A percentile compares a stretch with the other conserved stretches of the same genome.
Conservation (phyloP, 1,284 basidiomycete genomes). For the Tausonia pullulans region DNA sequence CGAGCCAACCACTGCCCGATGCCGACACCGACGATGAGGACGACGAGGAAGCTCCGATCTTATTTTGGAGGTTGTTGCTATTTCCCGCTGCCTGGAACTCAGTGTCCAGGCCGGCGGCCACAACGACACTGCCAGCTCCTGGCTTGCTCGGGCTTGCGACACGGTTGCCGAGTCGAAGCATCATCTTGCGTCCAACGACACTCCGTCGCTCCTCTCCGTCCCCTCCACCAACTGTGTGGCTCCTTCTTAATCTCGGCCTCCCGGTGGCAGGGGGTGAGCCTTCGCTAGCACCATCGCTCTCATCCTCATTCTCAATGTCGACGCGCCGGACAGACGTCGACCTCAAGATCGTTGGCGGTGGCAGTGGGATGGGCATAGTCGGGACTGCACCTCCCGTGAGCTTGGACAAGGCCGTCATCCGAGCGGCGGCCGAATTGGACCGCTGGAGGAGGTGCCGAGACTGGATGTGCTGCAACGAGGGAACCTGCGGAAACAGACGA, state of each 20-base stretch:
- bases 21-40: too few relatives aligned
- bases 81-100: too few relatives aligned
- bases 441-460: slow-evolving; percentile 25
- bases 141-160: slow-evolving; percentile 17
- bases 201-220: slow-evolving; percentile 34
- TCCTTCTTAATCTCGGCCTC: slow-evolving; percentile 31
- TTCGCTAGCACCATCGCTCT: neutral
- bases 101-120: too few relatives aligned
- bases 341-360: neutral
- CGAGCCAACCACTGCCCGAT: too few relatives aligned
- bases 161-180: slow-evolving; percentile 30
- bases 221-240: slow-evolving; percentile 29
- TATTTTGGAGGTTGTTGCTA: too few relatives aligned
- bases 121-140: too few relatives aligned
- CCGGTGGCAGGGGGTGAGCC: slow-evolving; percentile 15
- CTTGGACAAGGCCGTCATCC: slow-evolving; percentile 33
- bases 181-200: slow-evolving; percentile 35
- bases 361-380: neutral
- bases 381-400: slow-evolving; percentile 27
- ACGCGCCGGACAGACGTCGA: neutral
- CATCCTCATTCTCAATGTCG: too few relatives aligned
- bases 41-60: too few relatives aligned
- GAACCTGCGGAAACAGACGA: neutral
- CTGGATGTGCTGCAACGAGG: slow-evolving; percentile 13
- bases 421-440: slow-evolving; percentile 33